A percentile compares a stretch with the other conserved stretches of the same genome.
Evolutionary conservation across 2,329 filamentous ascomycete species (phyloP).

Genomic region (Claviceps pazoutovae): DNA sequence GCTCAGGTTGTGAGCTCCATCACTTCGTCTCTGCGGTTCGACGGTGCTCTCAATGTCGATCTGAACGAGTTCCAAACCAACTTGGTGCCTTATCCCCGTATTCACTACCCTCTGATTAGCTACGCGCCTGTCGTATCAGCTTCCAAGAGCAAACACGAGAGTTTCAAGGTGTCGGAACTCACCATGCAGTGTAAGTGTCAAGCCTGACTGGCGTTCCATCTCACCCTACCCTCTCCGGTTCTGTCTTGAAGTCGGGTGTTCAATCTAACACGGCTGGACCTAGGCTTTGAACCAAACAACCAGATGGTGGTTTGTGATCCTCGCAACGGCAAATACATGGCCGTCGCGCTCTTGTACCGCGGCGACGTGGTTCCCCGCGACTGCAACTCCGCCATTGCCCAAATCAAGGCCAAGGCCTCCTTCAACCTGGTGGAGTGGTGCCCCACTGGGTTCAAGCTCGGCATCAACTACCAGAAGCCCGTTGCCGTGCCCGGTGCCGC

Average conservation of each 20-base stretch:
- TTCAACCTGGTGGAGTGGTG: constrained; percentile 68
- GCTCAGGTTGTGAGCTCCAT: constrained; percentile 64
- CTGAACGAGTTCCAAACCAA: constrained; percentile 70
- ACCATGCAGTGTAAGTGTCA: constrained; percentile 53
- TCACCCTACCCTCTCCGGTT: not conserved
- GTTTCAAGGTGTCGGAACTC: constrained; percentile 70
- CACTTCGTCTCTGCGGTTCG: constrained; percentile 58
- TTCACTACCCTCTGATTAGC: constrained; percentile 61
- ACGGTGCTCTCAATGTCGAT: constrained; percentile 60
- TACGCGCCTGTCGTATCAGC: constrained; percentile 59
- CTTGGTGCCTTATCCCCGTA: constrained; percentile 58
- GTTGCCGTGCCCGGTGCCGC: constrained; percentile 40
- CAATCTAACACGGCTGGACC: constrained; percentile 13
- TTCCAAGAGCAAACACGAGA: constrained; percentile 69
- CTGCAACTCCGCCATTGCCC: constrained; percentile 51
- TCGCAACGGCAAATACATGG: constrained; percentile 66
- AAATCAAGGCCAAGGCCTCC: constrained; percentile 55
- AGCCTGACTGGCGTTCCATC: too few relatives aligned
- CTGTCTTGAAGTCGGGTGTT: not conserved
- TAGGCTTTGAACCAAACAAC: constrained; percentile 65
- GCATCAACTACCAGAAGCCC: constrained; percentile 62
- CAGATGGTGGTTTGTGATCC: constrained; percentile 67
- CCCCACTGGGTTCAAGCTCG: constrained; percentile 62
- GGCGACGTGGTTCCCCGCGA: constrained; percentile 58
- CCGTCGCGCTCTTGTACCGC: constrained; percentile 57